Base-by-base conservation (phyloP, 257 asterid genomes). In the Haberlea rhodopensis region DNA sequence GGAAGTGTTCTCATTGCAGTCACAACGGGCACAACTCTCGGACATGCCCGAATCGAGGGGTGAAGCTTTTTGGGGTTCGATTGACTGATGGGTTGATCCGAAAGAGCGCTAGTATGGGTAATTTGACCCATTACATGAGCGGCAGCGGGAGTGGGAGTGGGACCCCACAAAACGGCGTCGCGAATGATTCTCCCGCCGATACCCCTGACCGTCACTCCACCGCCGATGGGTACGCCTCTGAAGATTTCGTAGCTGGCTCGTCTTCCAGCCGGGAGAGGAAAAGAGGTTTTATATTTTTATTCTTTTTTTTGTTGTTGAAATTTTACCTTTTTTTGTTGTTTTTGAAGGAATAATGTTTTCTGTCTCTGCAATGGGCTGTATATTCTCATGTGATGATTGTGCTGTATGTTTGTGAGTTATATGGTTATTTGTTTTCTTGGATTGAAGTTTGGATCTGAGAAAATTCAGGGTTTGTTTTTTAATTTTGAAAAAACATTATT, bases 1-100 rank as follows among this genome's bases (percentile, higher is more conserved):
- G 99, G 69, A 73, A 92, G 78, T 94, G 99, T 71, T 94, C 99
- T 79, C 99, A 94, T 90, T 94, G 99, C 86, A 86, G 99, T 69
- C 86, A 91, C 72, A 94, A 94, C 87, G 99, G 99, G 15, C 99
- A 94, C 63, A 94, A 94, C 71, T 94, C 97, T 2, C 78, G 97
- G 71, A 94, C 99, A 53, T 94, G 99, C 68, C 99, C 99, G 37
- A 94, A 90, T 79, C 85, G 97, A 19, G 99, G 99, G 11, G 99
- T 94, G 22, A 94, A 90, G 90, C 78, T 94, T 0, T 94, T 94
- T 70, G 99, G 99, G 49, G 99, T 94, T 25, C 84, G 99, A 82
- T 86, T 94, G 84, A 94, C 95, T 26, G 99, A 94, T 81, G 99
- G 97, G 63, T 86, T 83, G 85, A 94, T 94, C 80, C 84, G 99